phyloP scores from a whole-genome alignment of 2,329 filamentous ascomycete genomes.

The Podosphaera fusca region DNA sequence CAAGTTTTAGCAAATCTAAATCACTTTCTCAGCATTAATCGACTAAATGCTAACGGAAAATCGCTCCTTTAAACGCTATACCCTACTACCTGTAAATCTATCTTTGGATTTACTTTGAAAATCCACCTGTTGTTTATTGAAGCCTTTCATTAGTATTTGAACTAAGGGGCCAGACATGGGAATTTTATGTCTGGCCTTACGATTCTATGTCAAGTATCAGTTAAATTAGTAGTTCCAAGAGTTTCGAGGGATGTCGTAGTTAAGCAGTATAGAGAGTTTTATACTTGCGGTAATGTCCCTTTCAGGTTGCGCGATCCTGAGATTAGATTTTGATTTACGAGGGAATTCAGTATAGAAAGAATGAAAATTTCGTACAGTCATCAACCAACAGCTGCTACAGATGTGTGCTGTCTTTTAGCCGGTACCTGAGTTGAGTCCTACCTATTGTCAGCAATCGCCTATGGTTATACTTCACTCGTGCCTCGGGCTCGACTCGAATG shows the following conservation, averaged over 20 bases:
- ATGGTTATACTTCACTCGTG: not conserved
- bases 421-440: conserved; percentile 11
- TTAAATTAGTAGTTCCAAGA: conserved; percentile 2
- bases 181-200: not conserved
- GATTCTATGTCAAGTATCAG: not conserved
- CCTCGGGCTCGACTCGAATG: conserved; percentile 1
- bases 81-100: conserved; percentile 5
- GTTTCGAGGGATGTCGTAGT: not conserved
- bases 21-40: conserved; percentile 5
- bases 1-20: conserved; percentile 9
- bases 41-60: conserved; percentile 1
- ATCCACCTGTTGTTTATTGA: not conserved
- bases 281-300: not conserved
- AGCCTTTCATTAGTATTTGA: conserved; percentile 1
- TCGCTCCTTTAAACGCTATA: conserved; percentile 3
- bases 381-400: conserved; percentile 13
- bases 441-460: conserved; percentile 8
- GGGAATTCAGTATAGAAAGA: conserved; percentile 6
- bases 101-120: conserved; percentile 5
- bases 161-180: conserved; percentile 1
- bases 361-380: conserved; percentile 11
- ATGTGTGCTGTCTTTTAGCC: conserved; percentile 16
- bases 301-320: conserved; percentile 5
- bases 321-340: conserved; percentile 14
- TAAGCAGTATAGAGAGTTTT: not conserved